These are phyloP conservation scores for Acacia melanoxylon DNA, from an alignment of 306 rosid genomes.

Conservation along the genomic window DNA sequence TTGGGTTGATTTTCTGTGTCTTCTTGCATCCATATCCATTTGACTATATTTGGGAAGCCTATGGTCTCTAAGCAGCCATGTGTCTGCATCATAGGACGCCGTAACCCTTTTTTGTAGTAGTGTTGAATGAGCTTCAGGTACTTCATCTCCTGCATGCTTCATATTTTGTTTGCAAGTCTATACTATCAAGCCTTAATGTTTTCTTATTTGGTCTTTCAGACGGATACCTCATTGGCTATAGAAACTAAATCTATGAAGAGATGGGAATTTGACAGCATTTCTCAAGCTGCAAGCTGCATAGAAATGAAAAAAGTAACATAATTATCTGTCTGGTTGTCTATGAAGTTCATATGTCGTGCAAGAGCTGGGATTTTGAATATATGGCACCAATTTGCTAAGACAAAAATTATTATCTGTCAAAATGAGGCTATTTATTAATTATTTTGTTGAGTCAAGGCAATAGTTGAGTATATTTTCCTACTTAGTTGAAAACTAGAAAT, in stretches of 20 bases:
- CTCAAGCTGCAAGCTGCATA: slow-evolving; percentile 72
- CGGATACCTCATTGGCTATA: slow-evolving; percentile 82
- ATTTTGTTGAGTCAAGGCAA: background rate
- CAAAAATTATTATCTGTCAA: background rate
- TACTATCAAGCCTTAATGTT: slow-evolving; percentile 9
- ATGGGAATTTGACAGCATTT: slow-evolving; percentile 94
- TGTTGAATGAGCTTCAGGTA: slow-evolving; percentile 96
- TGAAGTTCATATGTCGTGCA: slow-evolving; percentile 17
- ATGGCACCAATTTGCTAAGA: background rate
- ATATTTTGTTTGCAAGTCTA: slow-evolving; percentile 22
- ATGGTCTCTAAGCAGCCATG: no score
- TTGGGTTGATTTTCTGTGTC: no score
- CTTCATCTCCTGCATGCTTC: slow-evolving; percentile 24
- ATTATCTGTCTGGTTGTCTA: slow-evolving; percentile 1
- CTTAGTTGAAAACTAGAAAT: background rate
- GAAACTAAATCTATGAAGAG: slow-evolving; percentile 84
- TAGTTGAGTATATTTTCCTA: background rate
- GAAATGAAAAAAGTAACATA: slow-evolving; percentile 15
- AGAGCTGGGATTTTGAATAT: background rate
- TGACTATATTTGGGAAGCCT: no score
- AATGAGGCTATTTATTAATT: background rate
- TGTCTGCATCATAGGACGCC: no score
- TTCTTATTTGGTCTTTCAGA: slow-evolving; percentile 51
- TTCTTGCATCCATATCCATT: no score
- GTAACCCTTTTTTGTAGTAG: no score